Evolutionary conservation across 2,329 filamentous ascomycete species (phyloP).

Genomic region (Botrytis byssoidea): DNA sequence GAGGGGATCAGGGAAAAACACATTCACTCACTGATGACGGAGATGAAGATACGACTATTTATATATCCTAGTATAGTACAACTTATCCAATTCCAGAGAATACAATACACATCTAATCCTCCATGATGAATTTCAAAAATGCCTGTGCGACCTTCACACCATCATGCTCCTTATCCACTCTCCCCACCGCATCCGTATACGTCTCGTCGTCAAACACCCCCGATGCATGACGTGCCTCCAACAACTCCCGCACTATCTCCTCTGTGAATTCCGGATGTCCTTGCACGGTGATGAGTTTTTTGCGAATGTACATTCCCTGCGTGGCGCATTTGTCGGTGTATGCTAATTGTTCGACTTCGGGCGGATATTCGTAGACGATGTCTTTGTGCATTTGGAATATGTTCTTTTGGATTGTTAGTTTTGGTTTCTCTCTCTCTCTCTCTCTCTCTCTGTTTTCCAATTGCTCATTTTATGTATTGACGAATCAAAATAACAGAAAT

Average conservation of each 20-base stretch:
- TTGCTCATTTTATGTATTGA: background rate
- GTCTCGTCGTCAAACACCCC: constrained; percentile 70
- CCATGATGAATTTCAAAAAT: constrained; percentile 74
- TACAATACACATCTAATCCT: constrained; percentile 40
- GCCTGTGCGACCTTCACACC: constrained; percentile 71
- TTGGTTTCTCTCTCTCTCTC: no score
- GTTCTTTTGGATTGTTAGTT: constrained; percentile 44
- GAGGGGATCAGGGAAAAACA: no score
- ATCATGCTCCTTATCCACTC: constrained; percentile 70
- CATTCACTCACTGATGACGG: no score
- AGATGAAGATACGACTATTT: no score
- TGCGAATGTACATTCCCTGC: constrained; percentile 75
- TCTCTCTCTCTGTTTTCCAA: no score
- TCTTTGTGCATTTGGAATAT: constrained; percentile 89
- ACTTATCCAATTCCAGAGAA: no score
- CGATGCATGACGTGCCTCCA: constrained; percentile 60
- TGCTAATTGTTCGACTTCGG: constrained; percentile 61
- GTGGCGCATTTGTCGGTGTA: constrained; percentile 65
- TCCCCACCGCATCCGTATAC: constrained; percentile 65
- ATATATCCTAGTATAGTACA: no score
- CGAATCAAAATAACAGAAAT: background rate
- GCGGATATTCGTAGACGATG: constrained; percentile 63
- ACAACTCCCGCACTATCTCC: constrained; percentile 67
- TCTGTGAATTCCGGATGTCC: constrained; percentile 82
- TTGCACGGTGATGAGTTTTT: constrained; percentile 71